phyloP scores from a whole-genome alignment of 305 asterid genomes.

The Rubia occidens region DNA sequence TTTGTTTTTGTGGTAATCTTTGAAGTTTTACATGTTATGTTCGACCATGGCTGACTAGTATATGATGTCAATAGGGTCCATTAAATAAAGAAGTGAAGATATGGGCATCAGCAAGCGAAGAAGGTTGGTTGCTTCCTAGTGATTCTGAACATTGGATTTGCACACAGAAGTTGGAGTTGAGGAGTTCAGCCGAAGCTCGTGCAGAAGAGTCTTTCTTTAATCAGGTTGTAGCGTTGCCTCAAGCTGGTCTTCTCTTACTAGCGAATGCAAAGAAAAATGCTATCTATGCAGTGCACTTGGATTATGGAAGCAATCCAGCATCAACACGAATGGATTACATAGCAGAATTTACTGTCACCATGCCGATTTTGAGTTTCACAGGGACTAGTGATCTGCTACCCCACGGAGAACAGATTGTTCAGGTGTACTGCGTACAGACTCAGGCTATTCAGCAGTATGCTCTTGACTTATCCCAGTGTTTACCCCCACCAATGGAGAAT shows the following conservation, averaged over 20 bases:
- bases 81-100: constrained; percentile 79
- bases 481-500: constrained; percentile 61
- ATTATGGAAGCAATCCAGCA: constrained; percentile 76
- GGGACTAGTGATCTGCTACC: constrained; percentile 65
- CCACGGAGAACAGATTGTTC: constrained; percentile 79
- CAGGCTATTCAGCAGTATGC: constrained; percentile 97
- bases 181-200: constrained; percentile 54
- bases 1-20: too few species aligned
- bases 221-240: constrained; percentile 87
- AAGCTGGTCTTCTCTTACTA: constrained; percentile 77
- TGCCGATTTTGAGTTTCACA: constrained; percentile 78
- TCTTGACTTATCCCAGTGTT: constrained; percentile 76
- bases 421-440: constrained; percentile 89
- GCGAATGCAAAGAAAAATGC: constrained; percentile 97
- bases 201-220: constrained; percentile 82
- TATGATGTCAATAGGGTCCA: constrained; percentile 49
- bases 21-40: not conserved
- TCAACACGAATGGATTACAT: constrained; percentile 79
- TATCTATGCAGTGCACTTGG: constrained; percentile 88
- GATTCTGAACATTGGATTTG: constrained; percentile 89
- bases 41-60: constrained; percentile 20
- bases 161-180: constrained; percentile 71
- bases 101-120: constrained; percentile 88
- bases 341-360: constrained; percentile 79
- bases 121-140: constrained; percentile 97